Base-by-base conservation (phyloP, 192 early-diverging fungal species). In the Linnemannia schmuckeri region DNA sequence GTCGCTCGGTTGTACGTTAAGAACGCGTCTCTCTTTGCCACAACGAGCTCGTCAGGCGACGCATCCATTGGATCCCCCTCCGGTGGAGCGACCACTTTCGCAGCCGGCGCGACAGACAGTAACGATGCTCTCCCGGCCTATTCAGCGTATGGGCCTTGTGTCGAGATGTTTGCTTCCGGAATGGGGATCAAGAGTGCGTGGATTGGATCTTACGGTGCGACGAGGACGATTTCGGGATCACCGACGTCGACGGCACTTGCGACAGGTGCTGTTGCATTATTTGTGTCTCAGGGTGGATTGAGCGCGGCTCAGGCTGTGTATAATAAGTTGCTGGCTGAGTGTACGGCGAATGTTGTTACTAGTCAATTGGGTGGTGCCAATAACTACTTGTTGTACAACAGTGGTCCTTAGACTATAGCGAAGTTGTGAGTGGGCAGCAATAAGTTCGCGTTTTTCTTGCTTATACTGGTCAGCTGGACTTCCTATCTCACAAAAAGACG, bases 91-190 rank as follows among this genome's bases (percentile, higher is more conserved):
- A 75, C 89, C 68, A 89, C 83, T 17, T 88, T 89, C 42, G 74
- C 90, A 0, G 92, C 91, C 9, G 90, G 82, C 33, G 91, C 93
- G 12, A 85, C 88, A 0, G 80, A 77, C 54, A 63, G 7, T 12
- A 76, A 81, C 1, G 92, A 93, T 78, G 54, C 30, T 6, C 42
- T 88, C 8, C 89, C 93, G n/a, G 66, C 52, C 37, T 94, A 90
- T 77, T 87, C 87, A 66, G 84, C 92, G 63, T 75, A 79, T 17
- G 94, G 94, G 40, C 46, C 78, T 57, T n/a, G 94, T 72, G 91
- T 95, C 69, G 82, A 89, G 70, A 88, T 95, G 27, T 93, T 92
- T 69, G 94, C 89, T 38, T 38, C 94, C 15, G 94, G 94, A 57
- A 83, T 88, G 10, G 77, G 79, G 41, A 92, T 94, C 71, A 82